These are phyloP conservation scores for Thinopyrum obtusiflorum DNA, from an alignment of 202 grass and related monocot genomes.

Conservation along the genomic window DNA sequence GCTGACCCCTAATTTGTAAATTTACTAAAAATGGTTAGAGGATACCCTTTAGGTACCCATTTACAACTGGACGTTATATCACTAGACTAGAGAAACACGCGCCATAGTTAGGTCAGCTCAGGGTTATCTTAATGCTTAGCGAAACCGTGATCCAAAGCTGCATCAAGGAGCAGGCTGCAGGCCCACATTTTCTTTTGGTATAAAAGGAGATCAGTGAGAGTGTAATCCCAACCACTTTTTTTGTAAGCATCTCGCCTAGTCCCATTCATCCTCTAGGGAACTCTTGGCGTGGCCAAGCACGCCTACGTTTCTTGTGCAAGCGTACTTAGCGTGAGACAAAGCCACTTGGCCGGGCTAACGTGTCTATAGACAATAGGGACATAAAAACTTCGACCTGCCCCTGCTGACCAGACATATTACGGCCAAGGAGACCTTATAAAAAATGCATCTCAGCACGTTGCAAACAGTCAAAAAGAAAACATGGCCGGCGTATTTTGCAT, in stretches of 20 bases:
- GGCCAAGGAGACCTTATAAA: not conserved
- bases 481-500: not conserved
- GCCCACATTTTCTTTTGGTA: not conserved
- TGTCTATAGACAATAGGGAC: not conserved
- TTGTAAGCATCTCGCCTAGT: not conserved
- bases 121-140: not conserved
- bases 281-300: not conserved
- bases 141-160: conserved; percentile 32
- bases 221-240: conserved; percentile 14
- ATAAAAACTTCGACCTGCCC: not conserved
- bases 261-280: not conserved
- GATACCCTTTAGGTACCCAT: too few species aligned
- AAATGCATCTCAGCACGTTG: not conserved
- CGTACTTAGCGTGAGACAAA: conserved; percentile 7
- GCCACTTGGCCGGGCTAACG: not conserved
- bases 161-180: conserved; percentile 8
- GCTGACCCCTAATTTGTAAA: not conserved
- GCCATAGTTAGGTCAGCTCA: not conserved
- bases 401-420: not conserved
- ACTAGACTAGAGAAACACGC: not conserved
- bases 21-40: not conserved
- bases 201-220: conserved; percentile 9
- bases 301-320: conserved; percentile 19
- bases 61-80: not conserved
- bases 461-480: not conserved